Conservation (phyloP, 371 early-diverging fungal species). For the Apophysomyces sp. region DNA sequence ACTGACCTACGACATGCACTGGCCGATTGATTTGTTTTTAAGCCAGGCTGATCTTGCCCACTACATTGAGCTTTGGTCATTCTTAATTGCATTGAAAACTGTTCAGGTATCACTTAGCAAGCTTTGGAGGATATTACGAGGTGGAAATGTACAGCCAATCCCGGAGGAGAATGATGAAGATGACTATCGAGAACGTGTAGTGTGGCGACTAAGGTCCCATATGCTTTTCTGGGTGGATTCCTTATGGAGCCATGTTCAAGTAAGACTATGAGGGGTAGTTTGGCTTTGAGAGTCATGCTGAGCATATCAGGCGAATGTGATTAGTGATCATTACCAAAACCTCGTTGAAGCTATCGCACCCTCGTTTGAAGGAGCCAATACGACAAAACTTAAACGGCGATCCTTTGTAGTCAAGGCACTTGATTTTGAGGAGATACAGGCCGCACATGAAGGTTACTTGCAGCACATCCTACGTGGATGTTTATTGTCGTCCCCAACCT, state of each 20-base stretch:
- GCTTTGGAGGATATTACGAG: slow-evolving; percentile 25
- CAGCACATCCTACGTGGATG: slow-evolving; percentile 50
- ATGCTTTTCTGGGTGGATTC: slow-evolving; percentile 78
- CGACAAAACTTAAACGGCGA: slow-evolving; percentile 1
- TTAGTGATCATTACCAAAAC: slow-evolving; percentile 40
- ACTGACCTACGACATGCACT: slow-evolving; percentile 58
- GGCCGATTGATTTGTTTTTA: slow-evolving; percentile 81
- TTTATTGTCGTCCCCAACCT: slow-evolving; percentile 39
- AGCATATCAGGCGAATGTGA: slow-evolving; percentile 59
- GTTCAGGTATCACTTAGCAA: slow-evolving; percentile 39
- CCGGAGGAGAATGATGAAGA: slow-evolving; percentile 10
- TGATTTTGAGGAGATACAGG: slow-evolving; percentile 61
- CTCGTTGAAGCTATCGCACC: slow-evolving; percentile 23
- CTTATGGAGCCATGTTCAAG: slow-evolving; percentile 79
- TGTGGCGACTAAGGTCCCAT: slow-evolving; percentile 53
- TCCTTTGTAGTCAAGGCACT: slow-evolving; percentile 10
- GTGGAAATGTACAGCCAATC: not conserved
- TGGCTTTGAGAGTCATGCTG: not conserved
- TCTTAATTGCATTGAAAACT: slow-evolving; percentile 53
- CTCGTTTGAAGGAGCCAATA: not conserved
- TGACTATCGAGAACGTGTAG: slow-evolving; percentile 31
- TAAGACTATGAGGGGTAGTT: slow-evolving; percentile 15
- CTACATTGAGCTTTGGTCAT: slow-evolving; percentile 63
- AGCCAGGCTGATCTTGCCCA: slow-evolving; percentile 54
- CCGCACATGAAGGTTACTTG: slow-evolving; percentile 50